Evolutionary conservation across 371 early-diverging fungal genomes (phyloP).

Genomic region (Syncephalastrum contaminatum): DNA sequence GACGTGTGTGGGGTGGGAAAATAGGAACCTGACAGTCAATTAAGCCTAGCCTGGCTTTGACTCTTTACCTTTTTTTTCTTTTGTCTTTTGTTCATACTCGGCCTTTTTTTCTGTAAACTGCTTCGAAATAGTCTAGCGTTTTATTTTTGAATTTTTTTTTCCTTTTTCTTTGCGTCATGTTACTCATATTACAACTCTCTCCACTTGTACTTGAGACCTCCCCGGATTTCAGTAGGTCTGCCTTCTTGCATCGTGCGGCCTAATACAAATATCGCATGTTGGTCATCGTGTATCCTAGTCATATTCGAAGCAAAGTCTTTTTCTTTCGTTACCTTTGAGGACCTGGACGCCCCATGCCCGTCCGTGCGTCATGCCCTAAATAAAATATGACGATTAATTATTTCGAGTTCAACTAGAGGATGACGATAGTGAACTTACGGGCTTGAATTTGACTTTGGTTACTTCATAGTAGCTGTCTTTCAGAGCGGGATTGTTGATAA

Average conservation of each 20-base stretch:
- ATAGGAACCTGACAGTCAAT: too few relatives aligned
- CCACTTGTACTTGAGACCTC: constrained; percentile 34
- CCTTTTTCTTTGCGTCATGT: too few relatives aligned
- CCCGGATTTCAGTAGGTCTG: constrained; percentile 33
- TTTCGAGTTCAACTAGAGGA: background rate
- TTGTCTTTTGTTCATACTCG: too few relatives aligned
- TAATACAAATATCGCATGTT: background rate
- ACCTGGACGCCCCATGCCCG: constrained; percentile 38
- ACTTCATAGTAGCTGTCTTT: constrained; percentile 35
- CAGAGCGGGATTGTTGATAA: constrained; percentile 23
- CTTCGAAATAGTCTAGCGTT: too few relatives aligned
- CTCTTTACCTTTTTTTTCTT: too few relatives aligned
- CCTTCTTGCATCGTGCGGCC: constrained; percentile 36
- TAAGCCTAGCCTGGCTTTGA: too few relatives aligned
- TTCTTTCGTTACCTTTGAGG: constrained; percentile 22
- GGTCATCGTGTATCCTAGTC: background rate
- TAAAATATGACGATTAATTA: background rate
- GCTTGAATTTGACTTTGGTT: constrained; percentile 34
- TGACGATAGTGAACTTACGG: constrained; percentile 15
- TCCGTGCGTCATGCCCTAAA: constrained; percentile 23
- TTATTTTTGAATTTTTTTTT: too few relatives aligned
- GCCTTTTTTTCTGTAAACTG: too few relatives aligned
- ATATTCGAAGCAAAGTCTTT: background rate
- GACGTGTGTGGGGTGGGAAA: too few relatives aligned
- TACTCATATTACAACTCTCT: constrained; percentile 9